Percentiles rank a stretch among this genome's conserved stretches.
Evolutionary conservation across 495 filamentous ascomycete genomes (phyloP).

Genomic region (Podospora bellae-mahoneyi): DNA sequence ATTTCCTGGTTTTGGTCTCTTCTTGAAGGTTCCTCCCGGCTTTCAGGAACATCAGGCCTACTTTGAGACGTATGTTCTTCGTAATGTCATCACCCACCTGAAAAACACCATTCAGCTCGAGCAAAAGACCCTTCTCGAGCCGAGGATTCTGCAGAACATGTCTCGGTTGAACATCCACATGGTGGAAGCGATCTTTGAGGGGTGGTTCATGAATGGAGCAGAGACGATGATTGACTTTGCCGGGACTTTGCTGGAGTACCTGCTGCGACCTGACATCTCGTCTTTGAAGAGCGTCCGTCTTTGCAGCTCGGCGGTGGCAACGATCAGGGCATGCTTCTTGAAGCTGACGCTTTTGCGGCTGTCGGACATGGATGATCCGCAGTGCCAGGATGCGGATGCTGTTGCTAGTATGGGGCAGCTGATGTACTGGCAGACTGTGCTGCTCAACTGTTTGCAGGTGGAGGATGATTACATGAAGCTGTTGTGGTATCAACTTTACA

Average conservation of each 20-base stretch:
- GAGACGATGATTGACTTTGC: constrained; percentile 79
- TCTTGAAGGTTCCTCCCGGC: constrained; percentile 84
- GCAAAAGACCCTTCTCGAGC: constrained; percentile 70
- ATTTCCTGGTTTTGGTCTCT: constrained; percentile 83
- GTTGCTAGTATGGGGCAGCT: constrained; percentile 73
- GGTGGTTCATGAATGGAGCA: constrained; percentile 88
- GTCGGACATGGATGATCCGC: constrained; percentile 71
- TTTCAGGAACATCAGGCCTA: constrained; percentile 91
- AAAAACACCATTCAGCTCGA: constrained; percentile 66
- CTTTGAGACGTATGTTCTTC: constrained; percentile 86
- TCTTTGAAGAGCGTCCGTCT: constrained; percentile 80
- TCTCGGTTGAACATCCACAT: constrained; percentile 74
- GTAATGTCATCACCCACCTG: constrained; percentile 67
- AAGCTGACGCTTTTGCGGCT: constrained; percentile 73
- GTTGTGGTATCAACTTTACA: constrained; percentile 87
- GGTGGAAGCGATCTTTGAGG: constrained; percentile 87
- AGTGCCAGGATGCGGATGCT: constrained; percentile 54
- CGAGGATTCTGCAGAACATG: constrained; percentile 80
- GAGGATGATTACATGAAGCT: constrained; percentile 76
- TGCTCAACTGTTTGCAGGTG: constrained; percentile 69
- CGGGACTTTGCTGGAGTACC: constrained; percentile 79
- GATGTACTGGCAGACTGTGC: constrained; percentile 90
- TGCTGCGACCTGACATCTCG: constrained; percentile 80
- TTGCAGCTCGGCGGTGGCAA: constrained; percentile 73
- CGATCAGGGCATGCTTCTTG: constrained; percentile 71